These are phyloP conservation scores for Protomyces gravidus DNA, from an alignment of 1,139 yeast species.

Conservation along the genomic window DNA sequence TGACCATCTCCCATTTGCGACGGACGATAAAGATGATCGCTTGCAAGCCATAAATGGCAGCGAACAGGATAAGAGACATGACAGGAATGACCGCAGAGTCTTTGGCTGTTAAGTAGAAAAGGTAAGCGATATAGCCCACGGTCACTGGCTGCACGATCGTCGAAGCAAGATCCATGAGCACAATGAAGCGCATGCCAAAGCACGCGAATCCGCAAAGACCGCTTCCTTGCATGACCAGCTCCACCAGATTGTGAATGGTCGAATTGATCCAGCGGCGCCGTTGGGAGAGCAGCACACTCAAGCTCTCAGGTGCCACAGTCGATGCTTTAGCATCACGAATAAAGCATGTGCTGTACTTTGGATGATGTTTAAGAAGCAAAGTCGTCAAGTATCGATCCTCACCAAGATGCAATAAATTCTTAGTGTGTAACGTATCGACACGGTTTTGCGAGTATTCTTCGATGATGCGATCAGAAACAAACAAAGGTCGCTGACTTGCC, in stretches of 20 bases:
- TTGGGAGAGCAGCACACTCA: conserved; percentile 46
- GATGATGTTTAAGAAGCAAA: conserved; percentile 42
- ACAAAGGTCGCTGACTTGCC: conserved; percentile 41
- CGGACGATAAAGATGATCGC: conserved; percentile 43
- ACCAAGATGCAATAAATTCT: conserved; percentile 45
- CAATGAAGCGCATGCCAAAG: conserved; percentile 46
- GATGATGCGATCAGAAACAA: conserved; percentile 43
- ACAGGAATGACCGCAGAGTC: conserved; percentile 41
- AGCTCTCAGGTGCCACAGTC: conserved; percentile 47
- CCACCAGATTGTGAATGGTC: conserved; percentile 45
- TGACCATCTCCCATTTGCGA: conserved; percentile 49
- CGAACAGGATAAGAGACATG: conserved; percentile 43
- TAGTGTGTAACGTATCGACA: conserved; percentile 45
- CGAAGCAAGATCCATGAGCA: conserved; percentile 43
- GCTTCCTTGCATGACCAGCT: conserved; percentile 37
- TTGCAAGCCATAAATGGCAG: conserved; percentile 45
- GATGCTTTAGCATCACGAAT: conserved; percentile 44
- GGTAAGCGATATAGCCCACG: conserved; percentile 44
- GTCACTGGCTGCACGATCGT: conserved; percentile 47
- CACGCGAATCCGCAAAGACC: conserved; percentile 48
- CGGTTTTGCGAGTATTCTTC: conserved; percentile 42
- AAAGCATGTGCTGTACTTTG: conserved; percentile 44
- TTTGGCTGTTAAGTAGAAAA: conserved; percentile 41
- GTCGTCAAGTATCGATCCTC: conserved; percentile 47
- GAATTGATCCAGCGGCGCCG: conserved; percentile 49